Conservation (phyloP, 805 yeast species). For the Ogataea glucozyma region DNA sequence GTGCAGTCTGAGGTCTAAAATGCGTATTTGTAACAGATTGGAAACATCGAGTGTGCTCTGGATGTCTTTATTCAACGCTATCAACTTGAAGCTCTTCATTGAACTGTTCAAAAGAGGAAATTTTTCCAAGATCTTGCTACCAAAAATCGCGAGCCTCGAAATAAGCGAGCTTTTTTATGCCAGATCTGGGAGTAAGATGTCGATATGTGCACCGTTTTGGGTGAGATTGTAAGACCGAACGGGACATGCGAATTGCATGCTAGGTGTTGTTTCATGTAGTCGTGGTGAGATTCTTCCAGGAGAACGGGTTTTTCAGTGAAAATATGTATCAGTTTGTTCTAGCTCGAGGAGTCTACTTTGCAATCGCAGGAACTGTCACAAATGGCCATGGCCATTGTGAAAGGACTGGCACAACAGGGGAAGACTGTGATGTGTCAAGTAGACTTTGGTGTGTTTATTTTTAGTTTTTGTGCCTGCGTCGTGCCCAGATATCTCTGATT, state of each 20-base stretch:
- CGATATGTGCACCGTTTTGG: neutral
- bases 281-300: too few relatives aligned
- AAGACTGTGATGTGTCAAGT: neutral
- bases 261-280: too few relatives aligned
- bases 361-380: too few relatives aligned
- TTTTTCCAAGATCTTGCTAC: conserved; percentile 11
- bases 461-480: neutral
- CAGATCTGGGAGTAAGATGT: neutral
- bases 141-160: neutral
- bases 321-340: too few relatives aligned
- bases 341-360: too few relatives aligned
- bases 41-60: too few relatives aligned
- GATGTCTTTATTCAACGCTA: too few relatives aligned
- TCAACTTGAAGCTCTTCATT: conserved; percentile 10
- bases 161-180: neutral
- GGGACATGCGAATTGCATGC: too few relatives aligned
- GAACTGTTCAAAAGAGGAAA: conserved; percentile 19
- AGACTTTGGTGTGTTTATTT: neutral
- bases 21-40: neutral
- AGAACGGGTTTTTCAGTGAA: too few relatives aligned
- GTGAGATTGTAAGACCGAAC: too few relatives aligned
- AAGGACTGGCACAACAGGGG: neutral
- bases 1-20: too few relatives aligned
- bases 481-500: neutral
- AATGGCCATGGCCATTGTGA: too few relatives aligned